Conservation (phyloP, 495 filamentous ascomycete species). For the Neurospora sp. region DNA sequence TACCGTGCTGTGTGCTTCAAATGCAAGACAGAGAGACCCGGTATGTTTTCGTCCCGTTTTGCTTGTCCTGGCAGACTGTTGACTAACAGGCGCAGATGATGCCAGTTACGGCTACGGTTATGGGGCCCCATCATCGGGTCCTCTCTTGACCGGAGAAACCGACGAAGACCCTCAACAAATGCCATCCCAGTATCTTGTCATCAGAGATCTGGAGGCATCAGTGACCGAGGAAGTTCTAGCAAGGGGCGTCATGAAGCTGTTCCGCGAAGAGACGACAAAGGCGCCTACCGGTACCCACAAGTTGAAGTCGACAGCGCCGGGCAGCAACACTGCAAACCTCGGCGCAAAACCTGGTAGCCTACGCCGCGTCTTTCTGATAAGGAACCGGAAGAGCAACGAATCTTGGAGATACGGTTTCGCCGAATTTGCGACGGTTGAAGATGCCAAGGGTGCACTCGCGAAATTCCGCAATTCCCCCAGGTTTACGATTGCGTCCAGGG, state of each 20-base stretch:
- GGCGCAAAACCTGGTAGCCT: slow-evolving; percentile 72
- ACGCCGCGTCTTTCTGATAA: slow-evolving; percentile 67
- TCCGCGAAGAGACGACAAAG: slow-evolving; percentile 34
- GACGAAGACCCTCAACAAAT: slow-evolving; percentile 66
- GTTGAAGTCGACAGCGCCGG: slow-evolving; percentile 65
- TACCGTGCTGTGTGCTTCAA: slow-evolving; percentile 61
- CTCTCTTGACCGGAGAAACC: slow-evolving; percentile 57
- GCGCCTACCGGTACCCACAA: slow-evolving; percentile 35
- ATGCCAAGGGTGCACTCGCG: slow-evolving; percentile 66
- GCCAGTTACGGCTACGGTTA: slow-evolving; percentile 17
- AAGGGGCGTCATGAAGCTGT: slow-evolving; percentile 70
- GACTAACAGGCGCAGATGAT: slow-evolving; percentile 13
- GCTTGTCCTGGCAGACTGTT: not conserved
- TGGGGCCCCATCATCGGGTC: slow-evolving; percentile 7
- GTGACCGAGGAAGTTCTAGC: slow-evolving; percentile 72
- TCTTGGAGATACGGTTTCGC: slow-evolving; percentile 87
- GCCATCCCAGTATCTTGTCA: slow-evolving; percentile 72
- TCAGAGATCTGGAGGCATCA: slow-evolving; percentile 63
- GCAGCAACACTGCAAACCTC: slow-evolving; percentile 53
- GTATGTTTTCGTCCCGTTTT: slow-evolving; percentile 38
- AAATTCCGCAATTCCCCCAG: slow-evolving; percentile 68
- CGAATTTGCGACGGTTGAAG: slow-evolving; percentile 67
- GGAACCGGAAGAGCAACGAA: slow-evolving; percentile 62
- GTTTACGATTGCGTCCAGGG: slow-evolving; percentile 76
- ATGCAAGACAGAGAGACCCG: slow-evolving; percentile 59